These are phyloP conservation scores for Leucosporidium scottii DNA, from an alignment of 768 basidiomycete genomes.

Conservation along the genomic window DNA sequence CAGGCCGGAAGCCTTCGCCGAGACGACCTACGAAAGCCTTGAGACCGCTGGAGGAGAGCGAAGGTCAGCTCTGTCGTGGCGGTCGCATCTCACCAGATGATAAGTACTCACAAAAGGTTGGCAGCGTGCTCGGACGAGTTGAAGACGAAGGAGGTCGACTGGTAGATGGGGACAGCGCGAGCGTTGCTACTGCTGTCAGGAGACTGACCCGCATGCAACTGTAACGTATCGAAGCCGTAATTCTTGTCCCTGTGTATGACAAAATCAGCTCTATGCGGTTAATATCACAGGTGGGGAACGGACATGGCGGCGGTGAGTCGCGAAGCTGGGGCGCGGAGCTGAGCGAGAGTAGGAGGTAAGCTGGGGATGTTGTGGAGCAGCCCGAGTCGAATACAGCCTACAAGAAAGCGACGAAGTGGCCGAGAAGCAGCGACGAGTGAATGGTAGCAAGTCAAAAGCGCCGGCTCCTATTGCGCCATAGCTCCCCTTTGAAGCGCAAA, in stretches of 20 bases:
- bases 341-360: neutral
- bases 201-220: constrained; percentile 63
- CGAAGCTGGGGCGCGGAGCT: constrained; percentile 4
- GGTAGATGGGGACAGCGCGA: constrained; percentile 65
- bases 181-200: constrained; percentile 40
- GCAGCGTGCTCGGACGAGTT: constrained; percentile 55
- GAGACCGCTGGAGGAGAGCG: constrained; percentile 42
- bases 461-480: constrained; percentile 1
- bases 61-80: too few species aligned
- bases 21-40: constrained; percentile 36
- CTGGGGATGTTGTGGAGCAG: neutral
- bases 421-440: neutral
- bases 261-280: too few species aligned
- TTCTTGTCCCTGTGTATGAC: too few species aligned
- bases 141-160: constrained; percentile 27
- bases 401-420: neutral
- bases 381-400: neutral
- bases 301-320: too few species aligned
- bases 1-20: too few species aligned
- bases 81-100: too few species aligned
- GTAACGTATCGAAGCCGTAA: constrained; percentile 61
- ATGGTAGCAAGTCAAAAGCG: neutral
- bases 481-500: too few species aligned
- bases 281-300: too few species aligned
- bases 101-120: constrained; percentile 50